Evolutionary conservation across 352 stramenopile species (phyloP).

Genomic region (Phytophthora tubulina): DNA sequence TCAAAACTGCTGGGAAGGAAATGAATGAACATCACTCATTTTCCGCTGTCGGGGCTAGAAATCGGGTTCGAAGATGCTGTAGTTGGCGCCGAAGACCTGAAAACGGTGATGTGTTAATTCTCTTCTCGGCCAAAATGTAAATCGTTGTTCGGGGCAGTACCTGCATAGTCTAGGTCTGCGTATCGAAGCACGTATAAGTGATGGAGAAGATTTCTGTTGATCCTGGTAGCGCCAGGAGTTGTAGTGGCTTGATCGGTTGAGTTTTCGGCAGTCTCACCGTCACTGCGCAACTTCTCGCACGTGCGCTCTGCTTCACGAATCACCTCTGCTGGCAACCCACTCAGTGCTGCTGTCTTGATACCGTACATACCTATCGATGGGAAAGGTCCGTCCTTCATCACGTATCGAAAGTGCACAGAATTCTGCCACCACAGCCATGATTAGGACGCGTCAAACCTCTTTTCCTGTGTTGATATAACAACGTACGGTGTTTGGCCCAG

Average conservation of each 20-base stretch:
- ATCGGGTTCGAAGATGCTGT: constrained; percentile 71
- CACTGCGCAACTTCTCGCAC: constrained; percentile 46
- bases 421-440: constrained; percentile 41
- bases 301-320: constrained; percentile 64
- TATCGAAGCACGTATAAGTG: constrained; percentile 79
- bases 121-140: not conserved
- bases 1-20: not conserved
- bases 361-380: constrained; percentile 76
- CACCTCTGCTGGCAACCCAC: constrained; percentile 70
- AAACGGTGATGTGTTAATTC: constrained; percentile 1
- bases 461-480: not conserved
- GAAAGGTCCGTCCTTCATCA: constrained; percentile 76
- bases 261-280: constrained; percentile 33
- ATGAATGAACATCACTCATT: constrained; percentile 10
- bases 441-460: not conserved
- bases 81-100: constrained; percentile 70
- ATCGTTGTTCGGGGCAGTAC: constrained; percentile 32
- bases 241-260: constrained; percentile 14
- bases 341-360: constrained; percentile 82
- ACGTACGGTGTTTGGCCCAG: constrained; percentile 54
- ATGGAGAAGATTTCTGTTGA: constrained; percentile 72
- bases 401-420: constrained; percentile 66
- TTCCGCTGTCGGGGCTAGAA: constrained; percentile 40
- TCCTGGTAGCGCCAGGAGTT: constrained; percentile 19
- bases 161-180: constrained; percentile 62